These are phyloP conservation scores for Aspergillus sclerotioniger DNA, from an alignment of 495 filamentous ascomycete genomes.

Conservation along the genomic window DNA sequence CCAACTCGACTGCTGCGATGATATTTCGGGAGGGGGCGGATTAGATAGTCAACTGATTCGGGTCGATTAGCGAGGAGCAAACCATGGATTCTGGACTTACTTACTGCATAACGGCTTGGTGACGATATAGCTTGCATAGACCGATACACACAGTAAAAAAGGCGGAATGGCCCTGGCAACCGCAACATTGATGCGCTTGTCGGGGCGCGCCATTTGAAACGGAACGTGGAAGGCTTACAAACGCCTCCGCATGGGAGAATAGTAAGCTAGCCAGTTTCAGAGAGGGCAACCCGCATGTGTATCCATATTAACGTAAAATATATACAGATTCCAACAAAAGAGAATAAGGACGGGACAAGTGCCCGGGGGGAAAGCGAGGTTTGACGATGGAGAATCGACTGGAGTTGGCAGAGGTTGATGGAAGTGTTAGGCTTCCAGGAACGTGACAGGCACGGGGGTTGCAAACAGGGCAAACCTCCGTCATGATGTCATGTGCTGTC, in stretches of 20 bases:
- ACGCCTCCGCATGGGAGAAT: conserved; percentile 17
- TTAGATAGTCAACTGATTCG: conserved; percentile 60
- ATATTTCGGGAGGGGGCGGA: conserved; percentile 48
- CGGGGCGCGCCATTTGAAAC: conserved; percentile 31
- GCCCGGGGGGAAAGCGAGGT: neutral
- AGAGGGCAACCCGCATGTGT: conserved; percentile 5
- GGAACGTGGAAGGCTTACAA: conserved; percentile 10
- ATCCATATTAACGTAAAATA: conserved; percentile 16
- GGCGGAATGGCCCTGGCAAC: conserved; percentile 57
- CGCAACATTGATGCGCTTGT: conserved; percentile 50
- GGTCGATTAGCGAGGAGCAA: conserved; percentile 5
- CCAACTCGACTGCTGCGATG: conserved; percentile 42
- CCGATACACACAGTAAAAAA: conserved; percentile 54
- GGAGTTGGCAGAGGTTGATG: neutral
- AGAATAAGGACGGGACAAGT: neutral
- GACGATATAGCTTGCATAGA: conserved; percentile 62
- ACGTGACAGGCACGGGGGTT: conserved; percentile 3
- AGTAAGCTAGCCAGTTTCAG: neutral
- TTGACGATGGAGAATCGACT: neutral
- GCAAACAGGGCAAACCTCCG: conserved; percentile 3
- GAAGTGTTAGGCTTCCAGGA: neutral
- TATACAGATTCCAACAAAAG: conserved; percentile 7
- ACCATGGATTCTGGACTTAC: conserved; percentile 13
- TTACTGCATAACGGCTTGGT: conserved; percentile 58
- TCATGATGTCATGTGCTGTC: neutral